Conservation (phyloP, 2,329 filamentous ascomycete species). For the Juglanconis oblonga region DNA sequence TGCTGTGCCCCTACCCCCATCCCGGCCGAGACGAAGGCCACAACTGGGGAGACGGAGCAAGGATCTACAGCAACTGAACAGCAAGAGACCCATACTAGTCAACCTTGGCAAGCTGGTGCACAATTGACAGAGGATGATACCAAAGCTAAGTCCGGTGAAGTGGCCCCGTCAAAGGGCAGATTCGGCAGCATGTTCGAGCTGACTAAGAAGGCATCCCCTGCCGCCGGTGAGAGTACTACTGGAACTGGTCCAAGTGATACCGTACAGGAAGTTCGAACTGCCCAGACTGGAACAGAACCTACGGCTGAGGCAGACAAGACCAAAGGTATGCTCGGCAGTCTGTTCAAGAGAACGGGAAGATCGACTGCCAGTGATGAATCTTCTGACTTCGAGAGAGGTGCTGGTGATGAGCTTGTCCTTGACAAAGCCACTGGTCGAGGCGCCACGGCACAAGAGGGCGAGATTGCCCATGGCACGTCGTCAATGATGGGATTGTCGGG, state of each 20-base stretch:
- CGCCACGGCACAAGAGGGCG: too few species aligned
- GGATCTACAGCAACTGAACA: background rate
- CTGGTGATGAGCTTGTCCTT: background rate
- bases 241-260: background rate
- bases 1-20: too few species aligned
- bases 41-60: background rate
- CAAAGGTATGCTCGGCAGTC: background rate
- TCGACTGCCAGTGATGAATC: too few species aligned
- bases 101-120: too few species aligned
- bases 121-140: too few species aligned
- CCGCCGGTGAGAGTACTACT: background rate
- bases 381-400: background rate
- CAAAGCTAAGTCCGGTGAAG: background rate
- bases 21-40: too few species aligned
- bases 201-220: background rate
- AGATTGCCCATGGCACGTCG: too few species aligned
- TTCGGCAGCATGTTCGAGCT: background rate
- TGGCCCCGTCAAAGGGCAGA: background rate
- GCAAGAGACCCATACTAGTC: background rate
- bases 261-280: background rate
- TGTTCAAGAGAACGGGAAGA: background rate
- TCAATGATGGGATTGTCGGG: too few species aligned
- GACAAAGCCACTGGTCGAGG: too few species aligned
- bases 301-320: background rate
- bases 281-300: background rate